Evolutionary conservation across 805 yeast species (phyloP), one percentile per base, ranked within the genome.

Genomic region (Lipomyces chichibuensis): DNA sequence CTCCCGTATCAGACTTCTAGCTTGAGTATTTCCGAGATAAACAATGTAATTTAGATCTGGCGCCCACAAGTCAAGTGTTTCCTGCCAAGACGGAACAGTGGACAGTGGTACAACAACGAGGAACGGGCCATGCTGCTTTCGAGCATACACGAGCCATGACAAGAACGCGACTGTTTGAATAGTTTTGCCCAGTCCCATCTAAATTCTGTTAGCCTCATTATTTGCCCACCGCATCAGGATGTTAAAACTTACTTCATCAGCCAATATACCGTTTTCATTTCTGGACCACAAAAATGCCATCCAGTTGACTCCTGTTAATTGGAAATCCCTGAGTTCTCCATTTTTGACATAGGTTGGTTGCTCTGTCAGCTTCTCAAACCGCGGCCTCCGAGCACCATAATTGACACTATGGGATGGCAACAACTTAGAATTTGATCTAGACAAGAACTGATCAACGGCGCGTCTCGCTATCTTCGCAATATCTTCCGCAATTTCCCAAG

Each of bases 281-380:
- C 98, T 86, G 3, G 97, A 91, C 99, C 99, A 95, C 69, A 95
- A 81, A 77, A 94, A 95, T 0, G 99, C 99, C 99, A 95, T 95
- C 99, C 99, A 95, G 79, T 95, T 95, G 69, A 95, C 84, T 65
- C 99, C 99, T 0, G 99, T 95, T 77, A 95, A 84, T 81, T 95
- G 99, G 85, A 95, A 95, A 80, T 95, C 99, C 77, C 99, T 87
- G 71, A 95, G 83, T 77, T 90, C 95, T 60, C 98, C 97, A 75
- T 89, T 88, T 76, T 92, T 92, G 71, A 95, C 88, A 75, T 89
- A 95, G 14, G 88, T 83, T 0, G 99, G 99, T 79, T 95, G 99
- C 63, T 84, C 84, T 35, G 85, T 84, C 62, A 95, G 82, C 76
- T 94, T 95, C 77, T 92, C 97, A 77, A 95, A 95, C 62, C 88